Evolutionary conservation across 257 asterid species (phyloP).

Genomic region (Nicotiana undulata): DNA sequence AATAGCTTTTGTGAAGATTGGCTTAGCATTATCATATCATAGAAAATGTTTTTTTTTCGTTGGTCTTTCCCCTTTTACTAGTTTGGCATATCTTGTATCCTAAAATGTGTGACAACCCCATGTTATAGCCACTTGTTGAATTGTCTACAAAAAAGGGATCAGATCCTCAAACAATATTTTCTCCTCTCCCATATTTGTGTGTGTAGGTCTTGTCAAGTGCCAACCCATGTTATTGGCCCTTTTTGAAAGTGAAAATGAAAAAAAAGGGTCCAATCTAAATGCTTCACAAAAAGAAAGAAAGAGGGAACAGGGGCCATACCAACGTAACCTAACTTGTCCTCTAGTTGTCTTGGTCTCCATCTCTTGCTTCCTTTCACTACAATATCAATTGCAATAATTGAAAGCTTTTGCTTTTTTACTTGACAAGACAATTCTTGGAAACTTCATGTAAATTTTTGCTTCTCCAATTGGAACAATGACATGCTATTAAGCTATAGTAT

Average conservation of each 20-base stretch:
- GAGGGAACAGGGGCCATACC: neutral
- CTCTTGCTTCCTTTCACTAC: neutral
- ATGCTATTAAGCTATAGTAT: neutral
- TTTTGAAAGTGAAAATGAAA: neutral
- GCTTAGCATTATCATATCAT: neutral
- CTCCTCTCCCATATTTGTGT: neutral
- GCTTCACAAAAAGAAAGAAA: slow-evolving; percentile 12
- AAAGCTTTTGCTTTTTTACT: neutral
- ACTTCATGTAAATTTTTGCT: neutral
- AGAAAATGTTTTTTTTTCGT: neutral
- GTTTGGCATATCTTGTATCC: slow-evolving; percentile 1
- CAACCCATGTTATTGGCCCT: neutral
- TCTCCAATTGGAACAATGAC: neutral
- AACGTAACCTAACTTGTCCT: neutral
- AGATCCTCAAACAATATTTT: neutral
- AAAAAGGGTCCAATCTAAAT: neutral
- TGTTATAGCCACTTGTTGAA: neutral
- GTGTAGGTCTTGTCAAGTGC: neutral
- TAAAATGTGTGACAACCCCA: slow-evolving; percentile 9
- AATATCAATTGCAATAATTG: slow-evolving; percentile 1
- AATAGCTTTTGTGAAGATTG: slow-evolving; percentile 4
- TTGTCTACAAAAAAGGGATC: neutral
- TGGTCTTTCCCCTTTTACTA: neutral
- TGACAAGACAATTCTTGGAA: neutral
- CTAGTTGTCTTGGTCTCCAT: slow-evolving; percentile 16